Conservation (phyloP, 352 stramenopile species). For the Phytophthora macrochlamydospora region DNA sequence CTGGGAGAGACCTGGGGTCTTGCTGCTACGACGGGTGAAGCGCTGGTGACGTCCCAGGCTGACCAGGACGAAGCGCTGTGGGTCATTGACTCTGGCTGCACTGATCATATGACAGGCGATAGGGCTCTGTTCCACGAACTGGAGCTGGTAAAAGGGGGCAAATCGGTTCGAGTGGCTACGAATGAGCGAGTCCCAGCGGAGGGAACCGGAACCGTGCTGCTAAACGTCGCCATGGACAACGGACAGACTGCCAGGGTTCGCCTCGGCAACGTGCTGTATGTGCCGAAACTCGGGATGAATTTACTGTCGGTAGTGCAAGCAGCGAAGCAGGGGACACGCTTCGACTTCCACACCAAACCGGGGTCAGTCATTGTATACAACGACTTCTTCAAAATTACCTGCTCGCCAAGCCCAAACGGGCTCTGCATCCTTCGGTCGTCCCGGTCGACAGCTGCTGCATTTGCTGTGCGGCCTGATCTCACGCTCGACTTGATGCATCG, state of each 20-base stretch:
- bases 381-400: not conserved
- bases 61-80: not conserved
- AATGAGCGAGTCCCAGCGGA: not conserved
- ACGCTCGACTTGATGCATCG: conserved; percentile 1
- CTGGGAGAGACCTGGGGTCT: not conserved
- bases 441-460: not conserved
- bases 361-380: not conserved
- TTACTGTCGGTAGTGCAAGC: not conserved
- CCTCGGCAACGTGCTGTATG: not conserved
- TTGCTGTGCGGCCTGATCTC: not conserved
- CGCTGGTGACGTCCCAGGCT: too few relatives aligned
- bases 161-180: not conserved
- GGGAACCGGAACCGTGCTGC: not conserved
- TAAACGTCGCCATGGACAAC: not conserved
- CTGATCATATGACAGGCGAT: not conserved
- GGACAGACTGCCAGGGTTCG: not conserved
- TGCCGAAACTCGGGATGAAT: not conserved
- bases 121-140: not conserved
- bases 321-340: not conserved
- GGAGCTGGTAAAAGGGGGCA: not conserved
- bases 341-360: conserved; percentile 5
- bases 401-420: not conserved
- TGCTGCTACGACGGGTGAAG: not conserved
- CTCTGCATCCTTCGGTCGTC: not conserved
- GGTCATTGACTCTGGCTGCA: not conserved